phyloP scores from a whole-genome alignment of 2,329 filamentous ascomycete genomes.

The Colletotrichum acutatum region DNA sequence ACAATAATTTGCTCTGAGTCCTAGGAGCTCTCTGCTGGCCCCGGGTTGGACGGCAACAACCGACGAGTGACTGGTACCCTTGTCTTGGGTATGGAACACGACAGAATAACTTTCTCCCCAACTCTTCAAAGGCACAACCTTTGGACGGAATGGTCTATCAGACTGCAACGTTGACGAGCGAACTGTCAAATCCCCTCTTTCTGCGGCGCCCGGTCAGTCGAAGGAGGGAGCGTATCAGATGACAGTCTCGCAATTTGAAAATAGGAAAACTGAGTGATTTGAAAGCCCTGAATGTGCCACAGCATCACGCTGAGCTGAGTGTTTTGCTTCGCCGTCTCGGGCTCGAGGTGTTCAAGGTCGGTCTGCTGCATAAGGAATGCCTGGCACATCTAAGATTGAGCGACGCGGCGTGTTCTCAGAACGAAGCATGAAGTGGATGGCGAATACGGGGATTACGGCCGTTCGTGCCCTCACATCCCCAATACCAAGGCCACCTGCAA shows the following conservation, averaged over 20 bases:
- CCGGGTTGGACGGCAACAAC: no score
- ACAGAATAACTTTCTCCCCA: background rate
- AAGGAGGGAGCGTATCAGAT: background rate
- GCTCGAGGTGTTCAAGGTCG: background rate
- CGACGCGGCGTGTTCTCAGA: background rate
- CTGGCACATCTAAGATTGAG: background rate
- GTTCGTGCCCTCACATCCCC: background rate
- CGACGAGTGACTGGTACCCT: background rate
- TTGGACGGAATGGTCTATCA: conserved; percentile 1
- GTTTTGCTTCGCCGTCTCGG: background rate
- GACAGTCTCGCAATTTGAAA: background rate
- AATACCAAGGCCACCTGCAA: background rate
- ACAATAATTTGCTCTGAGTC: no score
- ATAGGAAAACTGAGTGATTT: background rate
- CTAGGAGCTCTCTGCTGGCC: no score
- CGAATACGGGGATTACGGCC: background rate
- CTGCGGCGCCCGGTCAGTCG: no score
- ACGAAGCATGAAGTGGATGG: background rate
- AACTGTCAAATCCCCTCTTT: background rate
- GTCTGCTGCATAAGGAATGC: background rate
- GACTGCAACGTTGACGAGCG: conserved; percentile 1
- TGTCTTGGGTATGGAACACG: background rate
- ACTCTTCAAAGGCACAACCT: background rate
- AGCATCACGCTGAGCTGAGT: background rate
- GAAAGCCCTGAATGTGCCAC: background rate